Evolutionary conservation across 257 asterid genomes (phyloP).

Genomic region (Hygrophila difformis): DNA sequence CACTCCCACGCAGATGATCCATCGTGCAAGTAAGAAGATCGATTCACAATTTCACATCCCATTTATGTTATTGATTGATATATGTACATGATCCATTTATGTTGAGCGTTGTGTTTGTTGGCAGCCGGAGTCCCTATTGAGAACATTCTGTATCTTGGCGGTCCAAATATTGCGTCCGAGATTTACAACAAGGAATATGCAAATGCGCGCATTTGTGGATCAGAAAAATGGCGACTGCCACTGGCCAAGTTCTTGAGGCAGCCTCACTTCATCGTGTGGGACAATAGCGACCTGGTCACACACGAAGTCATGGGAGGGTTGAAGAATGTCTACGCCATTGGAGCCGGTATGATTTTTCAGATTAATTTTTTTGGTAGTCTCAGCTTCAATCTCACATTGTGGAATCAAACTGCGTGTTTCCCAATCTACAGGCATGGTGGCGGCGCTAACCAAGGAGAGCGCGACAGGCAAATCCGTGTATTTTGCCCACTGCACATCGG

Average conservation of each 20-base stretch:
- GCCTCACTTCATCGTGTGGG: slow-evolving; percentile 94
- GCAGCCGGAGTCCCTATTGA: slow-evolving; percentile 82
- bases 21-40: slow-evolving; percentile 64
- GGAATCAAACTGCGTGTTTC: background rate
- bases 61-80: no score
- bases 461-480: slow-evolving; percentile 97
- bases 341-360: slow-evolving; percentile 49
- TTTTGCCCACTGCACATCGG: slow-evolving; percentile 94
- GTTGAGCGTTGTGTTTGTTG: no score
- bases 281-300: slow-evolving; percentile 74
- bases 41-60: no score
- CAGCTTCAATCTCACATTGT: no score
- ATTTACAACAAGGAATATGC: slow-evolving; percentile 86
- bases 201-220: slow-evolving; percentile 85
- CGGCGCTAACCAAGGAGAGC: slow-evolving; percentile 91
- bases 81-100: no score
- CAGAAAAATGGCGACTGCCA: slow-evolving; percentile 84
- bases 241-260: slow-evolving; percentile 78
- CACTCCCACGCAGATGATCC: slow-evolving; percentile 94
- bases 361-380: no score
- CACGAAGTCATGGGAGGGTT: slow-evolving; percentile 95
- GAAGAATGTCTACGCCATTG: slow-evolving; percentile 84
- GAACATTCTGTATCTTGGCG: slow-evolving; percentile 85
- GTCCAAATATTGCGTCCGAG: slow-evolving; percentile 89
- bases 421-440: slow-evolving; percentile 74